Evolutionary conservation across 371 early-diverging fungal genomes (phyloP), one percentile per base, ranked within the genome.

Genomic region (Funneliformis caledonium): DNA sequence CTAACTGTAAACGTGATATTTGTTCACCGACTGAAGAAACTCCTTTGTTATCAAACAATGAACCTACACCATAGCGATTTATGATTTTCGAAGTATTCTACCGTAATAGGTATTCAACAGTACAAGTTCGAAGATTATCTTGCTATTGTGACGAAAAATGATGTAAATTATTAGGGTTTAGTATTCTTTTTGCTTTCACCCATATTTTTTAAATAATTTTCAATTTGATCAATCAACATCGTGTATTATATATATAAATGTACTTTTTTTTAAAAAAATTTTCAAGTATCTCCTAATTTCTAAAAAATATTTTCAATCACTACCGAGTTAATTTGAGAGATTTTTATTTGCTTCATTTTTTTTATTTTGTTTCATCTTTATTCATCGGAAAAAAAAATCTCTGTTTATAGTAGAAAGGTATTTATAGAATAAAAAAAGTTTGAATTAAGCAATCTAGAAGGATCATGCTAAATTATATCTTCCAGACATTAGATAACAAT

Each of bases 1-100:
- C 95, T 1, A 92, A 94, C 50, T 94, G 95, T 86, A 94, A 93
- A 82, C 89, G 90, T 56, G 92, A 92, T 84, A 90, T 92, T 9
- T 90, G 91, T 65, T 83, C 85, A 14, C 80, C 84, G 37, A 85
- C 82, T 8, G 88, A 88, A 74, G 64, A 82, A 47, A 86, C 87
- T 9, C 86, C 86, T 3, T 77, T 88, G 1, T 77, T 86, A 62
- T 43, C 79, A 59, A 60, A 75, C 11, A 31, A 60, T 42, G 76
- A 75, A 75, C 56, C 76, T 19, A 31, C 76, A 33, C 69, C 69
- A n/a, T 68, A 82, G 90, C 19, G 19, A 56, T 9, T 47, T 47
- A 5, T 47, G 10, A 56, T 52, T 5, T 16, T 56, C 6, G 19
- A 16, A 19, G 19, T 56, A 19, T 56, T 0, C 16, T 16, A 19